Evolutionary conservation across 805 yeast species (phyloP).

Genomic region (Cyberlindnera nakhonratchasimensis): DNA sequence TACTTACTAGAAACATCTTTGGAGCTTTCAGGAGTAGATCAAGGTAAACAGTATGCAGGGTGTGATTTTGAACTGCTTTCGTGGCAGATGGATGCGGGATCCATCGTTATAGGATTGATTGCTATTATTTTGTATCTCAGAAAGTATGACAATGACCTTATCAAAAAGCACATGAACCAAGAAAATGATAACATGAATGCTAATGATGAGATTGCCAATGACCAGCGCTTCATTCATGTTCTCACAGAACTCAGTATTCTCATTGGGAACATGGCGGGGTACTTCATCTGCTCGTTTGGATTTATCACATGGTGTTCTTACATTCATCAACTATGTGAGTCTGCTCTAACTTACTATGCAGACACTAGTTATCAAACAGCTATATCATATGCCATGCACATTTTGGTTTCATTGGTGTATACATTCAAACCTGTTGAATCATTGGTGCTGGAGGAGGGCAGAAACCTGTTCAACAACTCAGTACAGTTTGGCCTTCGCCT

Average conservation of each 20-base stretch:
- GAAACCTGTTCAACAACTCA: not conserved
- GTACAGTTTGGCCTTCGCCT: not conserved
- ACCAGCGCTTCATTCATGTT: not conserved
- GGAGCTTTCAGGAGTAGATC: not conserved
- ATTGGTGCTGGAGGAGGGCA: not conserved
- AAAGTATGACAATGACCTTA: conserved; percentile 19
- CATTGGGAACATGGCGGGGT: not conserved
- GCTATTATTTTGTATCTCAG: conserved; percentile 15
- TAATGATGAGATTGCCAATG: not conserved
- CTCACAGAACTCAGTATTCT: not conserved
- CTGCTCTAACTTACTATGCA: not conserved
- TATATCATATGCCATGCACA: not conserved
- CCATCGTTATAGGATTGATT: conserved; percentile 23
- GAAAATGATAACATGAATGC: no score
- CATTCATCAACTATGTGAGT: not conserved
- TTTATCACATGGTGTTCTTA: not conserved
- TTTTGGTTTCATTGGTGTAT: not conserved
- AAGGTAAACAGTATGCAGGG: not conserved
- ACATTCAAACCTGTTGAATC: not conserved
- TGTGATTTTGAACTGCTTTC: not conserved
- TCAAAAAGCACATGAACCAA: conserved; percentile 25
- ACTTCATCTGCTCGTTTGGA: not conserved
- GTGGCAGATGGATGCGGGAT: conserved; percentile 8
- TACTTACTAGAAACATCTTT: not conserved
- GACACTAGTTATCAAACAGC: not conserved